Base-by-base conservation (phyloP, 345 rosid species). In the Lumnitzera racemosa region DNA sequence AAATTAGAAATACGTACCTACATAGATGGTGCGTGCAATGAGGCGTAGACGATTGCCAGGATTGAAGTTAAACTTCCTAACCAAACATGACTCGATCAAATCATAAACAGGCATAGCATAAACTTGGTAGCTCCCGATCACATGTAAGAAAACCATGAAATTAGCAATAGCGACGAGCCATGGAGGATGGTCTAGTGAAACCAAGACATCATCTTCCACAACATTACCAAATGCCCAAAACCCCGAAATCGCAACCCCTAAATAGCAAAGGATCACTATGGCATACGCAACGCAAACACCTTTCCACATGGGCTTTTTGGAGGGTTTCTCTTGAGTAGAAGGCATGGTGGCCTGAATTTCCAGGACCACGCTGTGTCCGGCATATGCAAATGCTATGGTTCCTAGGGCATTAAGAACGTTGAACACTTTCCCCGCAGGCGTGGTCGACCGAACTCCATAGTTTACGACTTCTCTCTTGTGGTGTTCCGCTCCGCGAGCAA, bases 321-420 rank as follows among this genome's bases (percentile, higher is more conserved):
- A 88, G 9, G 91, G 88, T 67, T 77, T 88, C 65, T 80, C 96
- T 2, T 82, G 86, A 1, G 90, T 78, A 4, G 96, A 88, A 20
- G 89, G 91, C 63, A 88, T 83, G 3, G 96, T 88, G 59, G 96
- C 96, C 73, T 88, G 96, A 51, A 88, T 88, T 76, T 85, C 92
- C 61, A 88, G 70, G 12, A 81, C 96, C 15, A 88, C 92, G 9
- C 84, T 85, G 67, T 88, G 96, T 0, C 92, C 92, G 0, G 90
- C 96, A 29, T 83, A 88, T 5, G 90, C 89, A 46, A 88, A 88
- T 9, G 96, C 91, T 3, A 88, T 87, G 13, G 83, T 83, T 11
- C 96, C 96, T 49, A 88, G 69, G 13, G 85, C 92, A 24, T 73
- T 78, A 46, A 85, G 74, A 78, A 86, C 80, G 59, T 72, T 68